These are phyloP conservation scores for Xylaria sp. DNA, from an alignment of 2,329 filamentous ascomycete species.

Conservation along the genomic window DNA sequence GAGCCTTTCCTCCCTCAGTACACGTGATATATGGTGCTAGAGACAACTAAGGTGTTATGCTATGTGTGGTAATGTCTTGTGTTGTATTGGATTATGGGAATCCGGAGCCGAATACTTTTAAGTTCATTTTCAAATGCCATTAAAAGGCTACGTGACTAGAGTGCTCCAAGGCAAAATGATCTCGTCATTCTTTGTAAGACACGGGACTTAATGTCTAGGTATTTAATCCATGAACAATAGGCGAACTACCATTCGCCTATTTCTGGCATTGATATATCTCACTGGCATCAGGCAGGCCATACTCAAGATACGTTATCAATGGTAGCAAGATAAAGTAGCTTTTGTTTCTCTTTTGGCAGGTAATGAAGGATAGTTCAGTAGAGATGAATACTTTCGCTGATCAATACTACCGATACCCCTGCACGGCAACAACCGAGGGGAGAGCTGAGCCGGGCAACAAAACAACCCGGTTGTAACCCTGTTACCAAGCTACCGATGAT, in stretches of 20 bases:
- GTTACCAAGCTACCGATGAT: constrained; percentile 2
- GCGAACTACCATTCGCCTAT: not conserved
- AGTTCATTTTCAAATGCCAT: not conserved
- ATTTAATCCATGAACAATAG: not conserved
- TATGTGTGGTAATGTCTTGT: not conserved
- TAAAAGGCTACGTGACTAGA: not conserved
- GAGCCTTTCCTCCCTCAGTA: not conserved
- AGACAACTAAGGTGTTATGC: not conserved
- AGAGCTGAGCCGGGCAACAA: not conserved
- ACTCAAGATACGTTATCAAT: not conserved
- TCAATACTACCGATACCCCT: not conserved
- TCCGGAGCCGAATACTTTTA: not conserved
- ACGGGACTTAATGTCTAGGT: not conserved
- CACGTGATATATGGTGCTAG: not conserved
- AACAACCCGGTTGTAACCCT: not conserved
- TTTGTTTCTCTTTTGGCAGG: not conserved
- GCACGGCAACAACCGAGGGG: not conserved
- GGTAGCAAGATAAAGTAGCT: not conserved
- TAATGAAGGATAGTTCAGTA: not conserved
- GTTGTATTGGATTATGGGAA: not conserved
- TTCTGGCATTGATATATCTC: too few species aligned
- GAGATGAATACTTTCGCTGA: not conserved
- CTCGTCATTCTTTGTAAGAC: not conserved
- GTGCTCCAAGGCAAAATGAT: not conserved
- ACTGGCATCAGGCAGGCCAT: too few species aligned